Evolutionary conservation across 768 basidiomycete genomes (phyloP).

Genomic region (Phanerodontia chrysosporium): DNA sequence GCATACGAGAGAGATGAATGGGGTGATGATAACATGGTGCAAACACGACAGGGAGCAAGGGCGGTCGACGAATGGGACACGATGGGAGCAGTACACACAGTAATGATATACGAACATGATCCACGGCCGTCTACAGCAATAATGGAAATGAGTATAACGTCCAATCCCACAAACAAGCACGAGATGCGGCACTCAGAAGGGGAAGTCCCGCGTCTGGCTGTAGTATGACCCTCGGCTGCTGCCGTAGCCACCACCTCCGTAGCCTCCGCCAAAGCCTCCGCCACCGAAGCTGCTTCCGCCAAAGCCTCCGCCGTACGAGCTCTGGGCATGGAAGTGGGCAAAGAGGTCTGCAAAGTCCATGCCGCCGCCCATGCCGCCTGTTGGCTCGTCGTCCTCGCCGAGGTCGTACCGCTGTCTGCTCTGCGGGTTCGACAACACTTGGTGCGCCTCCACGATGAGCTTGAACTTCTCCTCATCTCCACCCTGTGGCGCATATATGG

Average conservation of each 20-base stretch:
- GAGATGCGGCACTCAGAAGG: neutral
- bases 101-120: neutral
- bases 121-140: neutral
- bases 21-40: neutral
- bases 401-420: slow-evolving; percentile 73
- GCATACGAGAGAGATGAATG: neutral
- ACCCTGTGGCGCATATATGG: slow-evolving; percentile 42
- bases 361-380: slow-evolving; percentile 25
- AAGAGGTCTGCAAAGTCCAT: slow-evolving; percentile 63
- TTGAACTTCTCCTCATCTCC: slow-evolving; percentile 98
- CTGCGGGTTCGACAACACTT: slow-evolving; percentile 74
- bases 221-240: neutral
- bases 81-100: neutral
- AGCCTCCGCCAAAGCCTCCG: slow-evolving; percentile 19
- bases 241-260: slow-evolving; percentile 11
- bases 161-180: neutral
- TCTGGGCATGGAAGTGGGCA: slow-evolving; percentile 44
- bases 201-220: neutral
- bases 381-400: slow-evolving; percentile 74
- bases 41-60: neutral
- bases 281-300: slow-evolving; percentile 29
- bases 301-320: slow-evolving; percentile 28
- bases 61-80: neutral
- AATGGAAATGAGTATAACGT: neutral
- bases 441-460: slow-evolving; percentile 76